Conservation (phyloP, 2,329 filamentous ascomycete genomes). For the Pseudogymnoascus sp. region DNA sequence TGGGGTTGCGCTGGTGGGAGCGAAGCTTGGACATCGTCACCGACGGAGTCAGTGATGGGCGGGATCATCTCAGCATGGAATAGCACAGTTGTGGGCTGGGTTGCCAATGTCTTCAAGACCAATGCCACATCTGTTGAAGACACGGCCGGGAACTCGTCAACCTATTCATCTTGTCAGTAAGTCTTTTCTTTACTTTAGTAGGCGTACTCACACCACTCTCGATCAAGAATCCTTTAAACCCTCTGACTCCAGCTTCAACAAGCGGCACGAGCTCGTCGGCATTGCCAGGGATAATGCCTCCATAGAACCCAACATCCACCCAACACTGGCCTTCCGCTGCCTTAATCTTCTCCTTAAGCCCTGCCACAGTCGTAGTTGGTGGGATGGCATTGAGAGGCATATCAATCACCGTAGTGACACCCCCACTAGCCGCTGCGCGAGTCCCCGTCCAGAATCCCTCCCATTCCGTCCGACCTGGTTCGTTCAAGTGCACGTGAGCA, state of each 20-base stretch:
- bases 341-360: slow-evolving; percentile 75
- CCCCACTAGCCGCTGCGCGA: slow-evolving; percentile 85
- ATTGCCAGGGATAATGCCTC: slow-evolving; percentile 89
- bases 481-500: slow-evolving; percentile 95
- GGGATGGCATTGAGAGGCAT: slow-evolving; percentile 98
- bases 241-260: slow-evolving; percentile 78
- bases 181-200: not conserved
- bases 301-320: slow-evolving; percentile 99
- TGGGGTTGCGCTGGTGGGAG: slow-evolving; percentile 62
- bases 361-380: slow-evolving; percentile 81
- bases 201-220: slow-evolving; percentile 73
- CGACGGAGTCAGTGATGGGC: slow-evolving; percentile 72
- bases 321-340: slow-evolving; percentile 86
- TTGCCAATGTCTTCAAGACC: slow-evolving; percentile 74
- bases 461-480: slow-evolving; percentile 96
- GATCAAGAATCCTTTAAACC: slow-evolving; percentile 97
- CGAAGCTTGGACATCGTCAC: slow-evolving; percentile 67
- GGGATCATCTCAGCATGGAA: slow-evolving; percentile 99
- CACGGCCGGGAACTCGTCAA: slow-evolving; percentile 94
- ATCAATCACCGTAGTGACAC: slow-evolving; percentile 93
- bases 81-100: slow-evolving; percentile 86
- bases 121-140: slow-evolving; percentile 69
- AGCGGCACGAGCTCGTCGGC: slow-evolving; percentile 69
- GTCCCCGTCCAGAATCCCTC: slow-evolving; percentile 96
- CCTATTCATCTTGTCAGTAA: slow-evolving; percentile 41